Evolutionary conservation across 352 stramenopile species (phyloP), one percentile per base, ranked within the genome.

Genomic region (Globisporangium cystogenes): DNA sequence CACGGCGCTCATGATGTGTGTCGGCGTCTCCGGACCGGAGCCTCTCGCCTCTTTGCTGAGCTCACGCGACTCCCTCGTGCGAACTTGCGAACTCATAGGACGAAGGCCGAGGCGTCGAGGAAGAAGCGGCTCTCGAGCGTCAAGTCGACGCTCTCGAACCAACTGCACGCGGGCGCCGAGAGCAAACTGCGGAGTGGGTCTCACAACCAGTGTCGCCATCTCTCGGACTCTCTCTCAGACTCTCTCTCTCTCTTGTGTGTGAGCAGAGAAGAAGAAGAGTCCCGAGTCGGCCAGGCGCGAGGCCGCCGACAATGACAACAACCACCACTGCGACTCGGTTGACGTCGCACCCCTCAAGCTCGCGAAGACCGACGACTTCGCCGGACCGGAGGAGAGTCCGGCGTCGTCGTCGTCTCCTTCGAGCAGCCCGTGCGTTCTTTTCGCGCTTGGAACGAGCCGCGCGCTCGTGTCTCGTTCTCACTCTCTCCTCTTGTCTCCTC

Each of bases 61-160:
- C 24, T 44, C 15, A 23, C 21, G 46, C 7, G 46, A 26, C 6
- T 49, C 10, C 2, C 3, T 51, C 16, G 18, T 10, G 46, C 14
- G 20, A n/a, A n/a, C n/a, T n/a, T n/a, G n/a, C n/a, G n/a, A n/a
- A n/a, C n/a, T n/a, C n/a, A n/a, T 23, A 93, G 81, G 78, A 68
- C 75, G 41, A 89, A 91, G 59, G 68, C 78, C 1, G 83, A 92
- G 49, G 60, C 71, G 0, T 84, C 68, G 10, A 64, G 78, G 8
- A 85, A 86, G 44, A 86, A 90, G 64, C 74, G 81, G 5, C 53
- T 92, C 35, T 82, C 69, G 36, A 87, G 60, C 44, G 65, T 91
- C 57, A 87, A 84, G 57, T 85, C 78, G 18, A 90, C 78, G 8
- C 51, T 93, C 10, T 91, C 78, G 21, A 92, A 90, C 45, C 81